phyloP scores from a whole-genome alignment of 169 alveolate species.

The Theileria luwenshuni region DNA sequence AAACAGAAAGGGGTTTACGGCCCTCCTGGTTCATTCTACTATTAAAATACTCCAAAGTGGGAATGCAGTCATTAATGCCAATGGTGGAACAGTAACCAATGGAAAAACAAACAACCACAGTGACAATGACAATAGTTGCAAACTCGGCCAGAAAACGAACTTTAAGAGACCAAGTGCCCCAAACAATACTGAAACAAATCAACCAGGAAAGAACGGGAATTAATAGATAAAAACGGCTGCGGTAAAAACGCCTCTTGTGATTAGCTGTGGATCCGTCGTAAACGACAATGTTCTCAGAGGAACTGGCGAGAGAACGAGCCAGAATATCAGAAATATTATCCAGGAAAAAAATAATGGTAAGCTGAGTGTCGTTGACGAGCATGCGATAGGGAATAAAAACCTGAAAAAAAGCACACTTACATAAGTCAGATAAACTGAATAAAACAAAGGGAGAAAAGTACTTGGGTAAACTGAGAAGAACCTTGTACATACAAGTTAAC shows the following conservation, averaged over 20 bases:
- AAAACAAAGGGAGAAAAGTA: conserved; percentile 20
- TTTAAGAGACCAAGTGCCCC: conserved; percentile 32
- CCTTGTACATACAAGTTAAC: conserved; percentile 19
- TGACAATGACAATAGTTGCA: background rate
- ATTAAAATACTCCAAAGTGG: conserved; percentile 24
- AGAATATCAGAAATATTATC: conserved; percentile 26
- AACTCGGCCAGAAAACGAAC: conserved; percentile 11
- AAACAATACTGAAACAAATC: conserved; percentile 6
- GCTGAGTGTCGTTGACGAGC: conserved; percentile 22
- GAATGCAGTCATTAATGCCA: conserved; percentile 33
- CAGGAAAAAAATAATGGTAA: conserved; percentile 12
- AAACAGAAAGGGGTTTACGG: conserved; percentile 2
- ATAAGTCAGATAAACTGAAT: conserved; percentile 20
- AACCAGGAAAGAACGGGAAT: conserved; percentile 22
- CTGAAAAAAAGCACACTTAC: conserved; percentile 34
- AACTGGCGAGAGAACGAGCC: conserved; percentile 26
- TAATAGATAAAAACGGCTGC: background rate
- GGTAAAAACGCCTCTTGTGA: conserved; percentile 12
- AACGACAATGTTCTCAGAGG: conserved; percentile 15
- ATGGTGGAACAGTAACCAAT: conserved; percentile 27
- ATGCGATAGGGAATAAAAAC: conserved; percentile 31
- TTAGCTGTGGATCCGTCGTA: background rate
- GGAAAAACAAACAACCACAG: conserved; percentile 9
- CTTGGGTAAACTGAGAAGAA: conserved; percentile 14
- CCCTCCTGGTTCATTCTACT: background rate